Evolutionary conservation across 768 basidiomycete genomes (phyloP).

Genomic region (Gymnopilus dilepis): DNA sequence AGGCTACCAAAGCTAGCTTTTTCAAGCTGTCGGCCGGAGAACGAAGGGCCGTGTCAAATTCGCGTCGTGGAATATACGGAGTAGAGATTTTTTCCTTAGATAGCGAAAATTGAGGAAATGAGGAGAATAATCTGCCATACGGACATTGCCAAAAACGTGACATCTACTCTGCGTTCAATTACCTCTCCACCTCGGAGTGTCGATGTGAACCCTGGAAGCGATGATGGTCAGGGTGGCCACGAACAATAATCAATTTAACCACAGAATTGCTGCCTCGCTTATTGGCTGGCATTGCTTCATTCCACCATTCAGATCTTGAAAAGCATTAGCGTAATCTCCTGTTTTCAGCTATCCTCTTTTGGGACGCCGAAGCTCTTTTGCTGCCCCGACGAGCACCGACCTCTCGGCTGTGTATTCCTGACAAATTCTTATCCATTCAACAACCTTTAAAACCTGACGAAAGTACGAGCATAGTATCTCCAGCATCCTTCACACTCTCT

Average conservation of each 20-base stretch:
- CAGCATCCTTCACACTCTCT: constrained; percentile 4
- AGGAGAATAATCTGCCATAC: background rate
- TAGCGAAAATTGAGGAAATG: background rate
- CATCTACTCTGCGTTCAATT: constrained; percentile 15
- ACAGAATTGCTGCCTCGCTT: constrained; percentile 22
- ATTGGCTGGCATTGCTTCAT: constrained; percentile 26
- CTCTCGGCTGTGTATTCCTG: constrained; percentile 24
- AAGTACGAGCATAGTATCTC: background rate
- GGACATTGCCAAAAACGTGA: constrained; percentile 6
- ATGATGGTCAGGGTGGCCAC: constrained; percentile 23
- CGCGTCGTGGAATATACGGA: background rate
- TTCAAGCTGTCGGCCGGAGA: constrained; percentile 7
- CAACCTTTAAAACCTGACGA: constrained; percentile 22
- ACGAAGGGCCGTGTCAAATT: constrained; percentile 5
- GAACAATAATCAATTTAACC: constrained; percentile 24
- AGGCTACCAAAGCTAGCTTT: constrained; percentile 12
- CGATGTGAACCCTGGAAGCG: constrained; percentile 22
- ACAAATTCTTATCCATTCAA: constrained; percentile 10
- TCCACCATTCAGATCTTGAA: constrained; percentile 26
- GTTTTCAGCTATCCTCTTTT: constrained; percentile 25
- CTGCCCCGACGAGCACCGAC: constrained; percentile 16
- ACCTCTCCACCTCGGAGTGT: constrained; percentile 10
- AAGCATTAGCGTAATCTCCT: constrained; percentile 23
- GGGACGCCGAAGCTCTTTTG: constrained; percentile 22
- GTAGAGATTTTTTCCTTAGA: background rate